phyloP scores from a whole-genome alignment of 345 rosid species.

The Trapa bicornis region DNA sequence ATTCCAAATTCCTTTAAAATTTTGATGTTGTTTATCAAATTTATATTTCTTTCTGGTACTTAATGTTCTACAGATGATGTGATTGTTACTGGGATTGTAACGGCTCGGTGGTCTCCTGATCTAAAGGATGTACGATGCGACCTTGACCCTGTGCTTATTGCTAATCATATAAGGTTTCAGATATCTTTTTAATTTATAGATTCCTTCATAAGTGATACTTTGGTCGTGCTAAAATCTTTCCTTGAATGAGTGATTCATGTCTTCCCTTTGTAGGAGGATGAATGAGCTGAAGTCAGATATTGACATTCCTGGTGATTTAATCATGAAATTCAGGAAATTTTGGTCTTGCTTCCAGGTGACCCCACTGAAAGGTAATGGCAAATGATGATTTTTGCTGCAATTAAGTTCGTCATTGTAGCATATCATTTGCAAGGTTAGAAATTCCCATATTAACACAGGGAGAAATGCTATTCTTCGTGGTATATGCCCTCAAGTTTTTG shows the following conservation, averaged over 20 bases:
- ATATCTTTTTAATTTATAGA: background rate
- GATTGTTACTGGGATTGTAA: constrained; percentile 71
- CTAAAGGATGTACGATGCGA: constrained; percentile 84
- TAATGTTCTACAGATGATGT: constrained; percentile 54
- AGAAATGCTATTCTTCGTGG: constrained; percentile 80
- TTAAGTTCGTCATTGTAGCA: background rate
- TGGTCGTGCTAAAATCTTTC: background rate
- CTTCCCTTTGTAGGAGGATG: constrained; percentile 45
- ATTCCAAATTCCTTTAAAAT: background rate
- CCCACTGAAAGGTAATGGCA: constrained; percentile 53
- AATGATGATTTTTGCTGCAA: background rate
- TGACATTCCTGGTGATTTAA: constrained; percentile 47
- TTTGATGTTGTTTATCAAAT: background rate
- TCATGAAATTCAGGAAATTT: constrained; percentile 60
- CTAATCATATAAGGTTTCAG: constrained; percentile 70
- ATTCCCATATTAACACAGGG: constrained; percentile 25
- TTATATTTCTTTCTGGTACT: background rate
- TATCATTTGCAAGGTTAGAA: background rate
- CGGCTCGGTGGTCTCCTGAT: constrained; percentile 93
- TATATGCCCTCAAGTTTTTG: constrained; percentile 92
- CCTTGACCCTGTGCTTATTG: constrained; percentile 79
- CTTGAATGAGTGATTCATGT: background rate
- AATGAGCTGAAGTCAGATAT: constrained; percentile 73
- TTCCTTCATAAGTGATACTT: background rate
- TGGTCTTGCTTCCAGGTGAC: constrained; percentile 62